Base-by-base conservation (phyloP, 2,329 filamentous ascomycete genomes). In the Stemphylium lycopersici region DNA sequence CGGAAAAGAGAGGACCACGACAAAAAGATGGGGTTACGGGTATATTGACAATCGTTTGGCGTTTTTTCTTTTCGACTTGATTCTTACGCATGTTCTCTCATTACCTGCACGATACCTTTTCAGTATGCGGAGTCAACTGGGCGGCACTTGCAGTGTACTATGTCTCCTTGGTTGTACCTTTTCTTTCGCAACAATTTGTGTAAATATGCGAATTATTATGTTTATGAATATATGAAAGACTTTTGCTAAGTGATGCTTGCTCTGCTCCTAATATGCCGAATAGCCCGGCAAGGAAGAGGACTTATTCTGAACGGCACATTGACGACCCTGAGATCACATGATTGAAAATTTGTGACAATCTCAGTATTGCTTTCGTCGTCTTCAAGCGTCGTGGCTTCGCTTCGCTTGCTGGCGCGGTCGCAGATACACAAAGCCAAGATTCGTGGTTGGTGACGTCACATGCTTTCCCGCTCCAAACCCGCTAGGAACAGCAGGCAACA, bases 51-150 rank as follows among this genome's bases (percentile, higher is more conserved):
- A 50, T 56, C 55, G 33, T 37, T 50, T 38, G 51, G 59, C 48
- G 51, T 57, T 53, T 56, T 46, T 22, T 37, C 56, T 53, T 56
- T 46, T 22, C 39, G 48, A 58, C 43, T 57, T 41, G 18, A 37
- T 58, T 54, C 20, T 29, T 46, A 51, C 46, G 57, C 54, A 52
- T 66, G 61, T 58, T 56, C 61, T 48, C 61, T 68, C 62, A 46
- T 67, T 66, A 66, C 56, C 62, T 72, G 69, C 69, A 72, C 68
- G 70, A 73, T 73, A 73, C 70, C 70, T 62, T 72, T 70, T 68
- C 60, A 61, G 62, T 59, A 52, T 62, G 59, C 45, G 66, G 69
- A 71, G 66, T 71, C 65, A 62, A 58, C 61, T 66, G 61, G 64
- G 66, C 54, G 59, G 65, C 63, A 68, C 68, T 65, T 71, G 69